These are phyloP conservation scores for Cyclotella baltica DNA, from an alignment of 108 stramenopile genomes.

Conservation along the genomic window DNA sequence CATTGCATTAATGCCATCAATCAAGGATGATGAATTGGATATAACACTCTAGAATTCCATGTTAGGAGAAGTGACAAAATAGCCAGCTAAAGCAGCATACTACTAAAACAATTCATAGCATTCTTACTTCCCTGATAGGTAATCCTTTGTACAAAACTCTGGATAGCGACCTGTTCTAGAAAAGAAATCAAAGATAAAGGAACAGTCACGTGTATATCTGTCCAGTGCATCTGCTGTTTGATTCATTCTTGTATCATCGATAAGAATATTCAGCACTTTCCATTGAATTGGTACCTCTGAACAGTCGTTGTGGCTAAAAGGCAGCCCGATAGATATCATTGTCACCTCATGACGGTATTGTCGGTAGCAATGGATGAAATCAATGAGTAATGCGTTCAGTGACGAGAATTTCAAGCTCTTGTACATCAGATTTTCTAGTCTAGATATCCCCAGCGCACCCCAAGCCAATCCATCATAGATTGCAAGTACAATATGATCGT, in stretches of 20 bases:
- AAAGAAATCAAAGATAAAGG: constrained; percentile 7
- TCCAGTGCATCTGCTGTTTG: background rate
- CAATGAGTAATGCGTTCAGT: constrained; percentile 38
- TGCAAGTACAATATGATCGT: constrained; percentile 61
- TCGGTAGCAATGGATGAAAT: constrained; percentile 48
- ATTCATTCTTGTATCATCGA: background rate
- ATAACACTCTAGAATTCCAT: too few relatives aligned
- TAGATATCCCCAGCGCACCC: constrained; percentile 62
- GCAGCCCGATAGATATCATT: constrained; percentile 60
- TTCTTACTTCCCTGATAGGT: background rate
- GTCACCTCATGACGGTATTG: constrained; percentile 52
- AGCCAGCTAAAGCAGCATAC: too few relatives aligned
- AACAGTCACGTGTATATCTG: constrained; percentile 4
- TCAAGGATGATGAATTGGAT: background rate
- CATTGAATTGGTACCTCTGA: constrained; percentile 56
- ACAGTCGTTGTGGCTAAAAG: constrained; percentile 50
- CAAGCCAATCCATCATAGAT: constrained; percentile 31
- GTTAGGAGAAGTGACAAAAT: too few relatives aligned
- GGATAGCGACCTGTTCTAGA: constrained; percentile 4
- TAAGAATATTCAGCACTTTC: constrained; percentile 39
- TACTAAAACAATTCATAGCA: background rate
- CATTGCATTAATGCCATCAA: constrained; percentile 1
- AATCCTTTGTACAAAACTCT: constrained; percentile 2
- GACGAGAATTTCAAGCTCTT: constrained; percentile 45
- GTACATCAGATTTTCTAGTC: constrained; percentile 55